These are phyloP conservation scores for Globisporangium rhizosaccharum DNA, from an alignment of 352 stramenopile species.

Conservation along the genomic window DNA sequence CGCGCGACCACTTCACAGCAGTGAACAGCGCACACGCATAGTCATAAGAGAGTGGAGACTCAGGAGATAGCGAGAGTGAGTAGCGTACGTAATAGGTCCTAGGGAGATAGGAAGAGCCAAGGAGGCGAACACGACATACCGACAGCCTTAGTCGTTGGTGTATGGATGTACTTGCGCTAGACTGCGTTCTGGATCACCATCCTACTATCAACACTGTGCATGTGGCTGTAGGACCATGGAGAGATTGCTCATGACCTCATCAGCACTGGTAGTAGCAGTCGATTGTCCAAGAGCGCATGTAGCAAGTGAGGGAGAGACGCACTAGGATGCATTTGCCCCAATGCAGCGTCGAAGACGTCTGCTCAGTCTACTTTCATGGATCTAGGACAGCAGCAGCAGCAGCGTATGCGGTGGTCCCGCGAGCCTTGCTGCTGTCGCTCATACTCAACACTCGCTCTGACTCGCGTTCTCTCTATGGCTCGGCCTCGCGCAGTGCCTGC, in stretches of 20 bases:
- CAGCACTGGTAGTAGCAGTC: no score
- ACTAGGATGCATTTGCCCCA: no score
- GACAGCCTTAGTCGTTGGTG: no score
- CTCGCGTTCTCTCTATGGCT: slow-evolving; percentile 30
- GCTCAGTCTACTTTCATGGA: background rate
- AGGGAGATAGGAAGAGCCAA: background rate
- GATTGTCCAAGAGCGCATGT: no score
- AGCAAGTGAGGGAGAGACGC: no score
- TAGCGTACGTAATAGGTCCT: background rate
- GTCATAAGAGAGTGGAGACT: background rate
- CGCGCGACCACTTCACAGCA: slow-evolving; percentile 61
- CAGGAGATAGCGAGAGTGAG: background rate
- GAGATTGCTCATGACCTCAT: no score
- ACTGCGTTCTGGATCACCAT: no score
- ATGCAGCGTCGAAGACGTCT: no score
- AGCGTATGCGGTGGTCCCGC: background rate
- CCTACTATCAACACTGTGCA: no score
- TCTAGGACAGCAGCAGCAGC: background rate
- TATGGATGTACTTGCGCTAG: no score
- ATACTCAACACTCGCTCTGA: background rate
- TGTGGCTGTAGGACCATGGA: no score
- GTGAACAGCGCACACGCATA: slow-evolving; percentile 4
- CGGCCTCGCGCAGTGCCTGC: slow-evolving; percentile 55
- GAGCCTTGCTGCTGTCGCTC: background rate
- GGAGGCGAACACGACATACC: no score